Base-by-base conservation (phyloP, 1,284 basidiomycete genomes). In the Blastosporella zonata region DNA sequence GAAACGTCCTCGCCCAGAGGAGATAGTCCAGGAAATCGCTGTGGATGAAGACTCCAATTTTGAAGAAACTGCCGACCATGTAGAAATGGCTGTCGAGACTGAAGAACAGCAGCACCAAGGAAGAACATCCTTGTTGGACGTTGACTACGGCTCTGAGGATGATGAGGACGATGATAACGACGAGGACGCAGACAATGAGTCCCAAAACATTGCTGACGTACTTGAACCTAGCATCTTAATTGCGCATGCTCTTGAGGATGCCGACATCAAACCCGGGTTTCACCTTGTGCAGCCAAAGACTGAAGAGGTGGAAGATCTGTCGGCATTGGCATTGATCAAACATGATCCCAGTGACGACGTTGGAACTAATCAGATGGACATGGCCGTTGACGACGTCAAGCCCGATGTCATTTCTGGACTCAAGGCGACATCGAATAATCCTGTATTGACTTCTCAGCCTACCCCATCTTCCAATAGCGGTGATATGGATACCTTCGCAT, bases 111-210 rank as follows among this genome's bases (percentile, higher is more conserved):
- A 37, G 20, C 39, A 5, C 8, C 36, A 49, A 29, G 49, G 61
- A 22, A 51, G 55, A 33, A 53, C 55, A 17, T 61, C 64, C n/a
- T 40, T 70, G 36, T 59, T 72, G 27, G 67, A 67, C 8, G 61
- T 75, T 23, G 73, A 76, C 60, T 77, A 82, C 57, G 69, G 75
- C 51, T 76, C 75, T 6, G 80, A 81, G 13, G 84, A 87, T 8
- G 82, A 51, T 2, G 79, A 79, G 8, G 79, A 82, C 34, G 82
- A 84, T 5, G 80, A 85, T n/a, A 79, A 83, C 37, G 82, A 84
- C 6, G 79, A 84, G 12, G 77, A 82, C 38, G 68, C 68, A 52
- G 75, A 77, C 33, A 70, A 73, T 53, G 78, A 79, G 34, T 68
- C 70, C 42, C 72, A 69, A 50, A 74, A 75, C 43, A 70, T 82